Percentiles rank a stretch among this genome's conserved stretches.
phyloP scores from a whole-genome alignment of 2,329 filamentous ascomycete genomes.

The Chlorencoelia australis region DNA sequence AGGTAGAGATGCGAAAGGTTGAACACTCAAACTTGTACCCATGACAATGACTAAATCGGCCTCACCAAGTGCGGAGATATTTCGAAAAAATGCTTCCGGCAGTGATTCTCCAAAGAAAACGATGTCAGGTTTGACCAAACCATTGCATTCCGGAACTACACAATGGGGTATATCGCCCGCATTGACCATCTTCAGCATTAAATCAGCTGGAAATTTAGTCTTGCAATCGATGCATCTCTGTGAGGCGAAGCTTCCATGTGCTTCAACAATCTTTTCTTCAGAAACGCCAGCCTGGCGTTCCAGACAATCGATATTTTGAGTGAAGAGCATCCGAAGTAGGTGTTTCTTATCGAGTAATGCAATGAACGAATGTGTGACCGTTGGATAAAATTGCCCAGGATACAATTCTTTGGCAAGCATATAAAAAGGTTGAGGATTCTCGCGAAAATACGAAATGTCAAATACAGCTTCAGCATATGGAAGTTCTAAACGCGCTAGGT shows the following conservation, averaged over 20 bases:
- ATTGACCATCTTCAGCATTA: constrained; percentile 62
- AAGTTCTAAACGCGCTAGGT: constrained; percentile 75
- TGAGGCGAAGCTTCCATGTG: constrained; percentile 87
- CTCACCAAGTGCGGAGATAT: constrained; percentile 41
- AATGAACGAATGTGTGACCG: constrained; percentile 84
- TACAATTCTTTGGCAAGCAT: constrained; percentile 85
- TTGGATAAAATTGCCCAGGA: constrained; percentile 80
- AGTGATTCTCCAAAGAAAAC: constrained; percentile 73
- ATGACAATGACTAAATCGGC: constrained; percentile 77
- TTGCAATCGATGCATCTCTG: constrained; percentile 90
- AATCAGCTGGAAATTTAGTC: constrained; percentile 55
- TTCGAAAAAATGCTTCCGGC: constrained; percentile 54
- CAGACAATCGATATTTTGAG: constrained; percentile 95
- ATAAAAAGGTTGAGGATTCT: constrained; percentile 85
- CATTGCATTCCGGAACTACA: constrained; percentile 48
- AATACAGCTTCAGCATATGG: constrained; percentile 91
- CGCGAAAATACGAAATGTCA: constrained; percentile 79
- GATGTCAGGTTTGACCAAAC: constrained; percentile 71
- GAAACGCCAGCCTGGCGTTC: constrained; percentile 82
- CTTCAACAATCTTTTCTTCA: constrained; percentile 73
- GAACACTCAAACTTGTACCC: constrained; percentile 79
- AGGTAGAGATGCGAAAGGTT: constrained; percentile 80
- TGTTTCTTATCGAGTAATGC: constrained; percentile 69
- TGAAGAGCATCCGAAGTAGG: constrained; percentile 77
- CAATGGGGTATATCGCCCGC: constrained; percentile 64